These are phyloP conservation scores for Elaphomyces granulatus DNA, from an alignment of 495 filamentous ascomycete species.

Conservation along the genomic window DNA sequence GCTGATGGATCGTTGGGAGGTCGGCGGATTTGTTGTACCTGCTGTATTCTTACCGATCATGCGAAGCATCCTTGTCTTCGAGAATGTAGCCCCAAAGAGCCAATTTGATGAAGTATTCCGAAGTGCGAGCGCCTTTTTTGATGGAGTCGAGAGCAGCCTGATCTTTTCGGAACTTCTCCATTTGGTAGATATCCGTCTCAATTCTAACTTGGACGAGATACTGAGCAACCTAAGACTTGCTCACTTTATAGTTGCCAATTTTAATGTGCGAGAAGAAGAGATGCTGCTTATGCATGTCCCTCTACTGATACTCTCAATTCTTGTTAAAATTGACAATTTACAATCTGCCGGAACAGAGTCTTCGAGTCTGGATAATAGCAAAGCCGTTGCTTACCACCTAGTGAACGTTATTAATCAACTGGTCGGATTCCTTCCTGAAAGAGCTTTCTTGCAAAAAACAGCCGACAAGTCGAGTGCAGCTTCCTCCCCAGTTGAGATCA, in stretches of 20 bases:
- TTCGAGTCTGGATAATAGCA: slow-evolving; percentile 9
- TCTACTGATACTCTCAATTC: slow-evolving; percentile 48
- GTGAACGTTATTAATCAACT: slow-evolving; percentile 22
- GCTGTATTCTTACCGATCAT: slow-evolving; percentile 81
- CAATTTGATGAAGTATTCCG: slow-evolving; percentile 76
- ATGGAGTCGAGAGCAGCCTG: slow-evolving; percentile 84
- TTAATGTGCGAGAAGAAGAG: slow-evolving; percentile 92
- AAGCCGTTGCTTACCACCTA: slow-evolving; percentile 15
- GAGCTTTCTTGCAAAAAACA: slow-evolving; percentile 43
- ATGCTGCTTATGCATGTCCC: slow-evolving; percentile 84
- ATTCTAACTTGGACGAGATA: slow-evolving; percentile 33
- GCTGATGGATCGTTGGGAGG: slow-evolving; percentile 95
- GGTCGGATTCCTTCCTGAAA: slow-evolving; percentile 50
- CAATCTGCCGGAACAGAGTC: slow-evolving; percentile 6
- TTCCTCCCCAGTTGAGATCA: slow-evolving; percentile 11
- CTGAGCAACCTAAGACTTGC: slow-evolving; percentile 46
- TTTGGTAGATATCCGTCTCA: slow-evolving; percentile 22
- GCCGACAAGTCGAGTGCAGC: slow-evolving; percentile 10
- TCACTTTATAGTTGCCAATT: slow-evolving; percentile 68
- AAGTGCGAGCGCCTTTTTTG: slow-evolving; percentile 91
- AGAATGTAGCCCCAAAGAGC: slow-evolving; percentile 42
- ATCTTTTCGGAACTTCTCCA: slow-evolving; percentile 77
- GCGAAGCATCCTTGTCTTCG: slow-evolving; percentile 57
- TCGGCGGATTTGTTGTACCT: slow-evolving; percentile 77
- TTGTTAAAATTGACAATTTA: slow-evolving; percentile 38